Evolutionary conservation across 495 filamentous ascomycete species (phyloP), one percentile per base, ranked within the genome.

Genomic region (Penicillium lividum): DNA sequence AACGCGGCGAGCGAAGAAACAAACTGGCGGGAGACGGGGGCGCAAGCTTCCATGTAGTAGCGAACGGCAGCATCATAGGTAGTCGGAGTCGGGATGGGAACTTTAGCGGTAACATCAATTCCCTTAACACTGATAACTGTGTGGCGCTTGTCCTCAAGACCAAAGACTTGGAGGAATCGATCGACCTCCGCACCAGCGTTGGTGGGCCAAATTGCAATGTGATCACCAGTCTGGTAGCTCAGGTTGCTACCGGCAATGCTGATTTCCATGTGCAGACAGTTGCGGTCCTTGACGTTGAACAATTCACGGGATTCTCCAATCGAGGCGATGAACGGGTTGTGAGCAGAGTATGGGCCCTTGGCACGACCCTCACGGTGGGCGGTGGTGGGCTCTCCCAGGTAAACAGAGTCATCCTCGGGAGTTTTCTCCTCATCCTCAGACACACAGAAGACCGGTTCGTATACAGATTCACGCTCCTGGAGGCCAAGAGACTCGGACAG

Each of bases 251-350:
- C 89, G 59, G 86, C 86, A 68, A 99, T 84, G 71, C 93, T 90
- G 64, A 99, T 87, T 74, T 99, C 94, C 87, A 98, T 89, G 72
- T 99, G 94, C 64, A 99, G 76, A 69, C 94, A 99, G 78, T 98
- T 98, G 38, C 94, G 84, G 62, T 89, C 90, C 72, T 93, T 93
- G 66, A 93, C 91, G 34, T 82, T 89, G 77, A 99, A 99, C 25
- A 97, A 66, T 79, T 99, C 94, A 58, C 80, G 80, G 15, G 94
- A 99, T 74, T 93, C 89, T 56, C 78, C 84, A 66, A 99, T 96
- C 4, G 95, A 93, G 25, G 94, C 95, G 66, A 98, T 93, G 74
- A 90, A 97, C 27, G 94, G 94, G 78, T 98, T 99, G 78, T 97
- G 91, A 30, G 92, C 87, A 65, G 96, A 97, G 84, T 87, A 97